Conservation (phyloP, 495 filamentous ascomycete genomes). For the Neurospora sp. region DNA sequence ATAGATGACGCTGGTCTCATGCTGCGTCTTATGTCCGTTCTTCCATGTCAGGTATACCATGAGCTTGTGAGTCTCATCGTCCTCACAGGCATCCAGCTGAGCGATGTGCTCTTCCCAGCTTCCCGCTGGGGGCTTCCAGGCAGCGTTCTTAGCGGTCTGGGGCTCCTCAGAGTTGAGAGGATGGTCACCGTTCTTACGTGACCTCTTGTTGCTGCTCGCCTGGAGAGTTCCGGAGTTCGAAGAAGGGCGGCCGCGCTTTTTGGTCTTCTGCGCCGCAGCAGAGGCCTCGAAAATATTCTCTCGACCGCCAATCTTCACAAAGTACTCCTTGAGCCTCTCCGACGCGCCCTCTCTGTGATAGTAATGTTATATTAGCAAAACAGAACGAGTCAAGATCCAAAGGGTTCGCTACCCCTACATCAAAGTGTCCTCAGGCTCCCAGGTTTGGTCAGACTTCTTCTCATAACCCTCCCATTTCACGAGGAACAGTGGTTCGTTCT, state of each 20-base stretch:
- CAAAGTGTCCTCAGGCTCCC: slow-evolving; percentile 52
- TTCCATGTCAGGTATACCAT: slow-evolving; percentile 47
- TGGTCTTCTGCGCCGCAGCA: slow-evolving; percentile 26
- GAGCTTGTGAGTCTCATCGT: slow-evolving; percentile 35
- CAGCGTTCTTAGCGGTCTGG: slow-evolving; percentile 16
- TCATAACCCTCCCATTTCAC: slow-evolving; percentile 57
- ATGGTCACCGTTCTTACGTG: slow-evolving; percentile 25
- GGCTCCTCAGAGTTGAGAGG: slow-evolving; percentile 25
- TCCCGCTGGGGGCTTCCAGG: slow-evolving; percentile 45
- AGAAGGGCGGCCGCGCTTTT: slow-evolving; percentile 37
- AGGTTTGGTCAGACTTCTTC: slow-evolving; percentile 46
- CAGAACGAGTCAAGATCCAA: background rate
- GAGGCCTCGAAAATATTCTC: slow-evolving; percentile 38
- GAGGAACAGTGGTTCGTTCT: slow-evolving; percentile 36
- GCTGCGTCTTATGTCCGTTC: slow-evolving; percentile 49
- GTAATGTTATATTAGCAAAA: slow-evolving; percentile 1
- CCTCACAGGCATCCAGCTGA: slow-evolving; percentile 46
- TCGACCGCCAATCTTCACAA: slow-evolving; percentile 39
- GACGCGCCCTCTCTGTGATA: slow-evolving; percentile 31
- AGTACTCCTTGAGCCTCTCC: slow-evolving; percentile 35
- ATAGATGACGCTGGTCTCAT: slow-evolving; percentile 44
- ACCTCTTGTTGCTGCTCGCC: slow-evolving; percentile 24
- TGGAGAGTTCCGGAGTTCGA: slow-evolving; percentile 13
- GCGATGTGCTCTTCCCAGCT: slow-evolving; percentile 50
- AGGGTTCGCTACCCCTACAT: slow-evolving; percentile 22